These are phyloP conservation scores for Quercus aquifolioides DNA, from an alignment of 306 rosid species.

Conservation along the genomic window DNA sequence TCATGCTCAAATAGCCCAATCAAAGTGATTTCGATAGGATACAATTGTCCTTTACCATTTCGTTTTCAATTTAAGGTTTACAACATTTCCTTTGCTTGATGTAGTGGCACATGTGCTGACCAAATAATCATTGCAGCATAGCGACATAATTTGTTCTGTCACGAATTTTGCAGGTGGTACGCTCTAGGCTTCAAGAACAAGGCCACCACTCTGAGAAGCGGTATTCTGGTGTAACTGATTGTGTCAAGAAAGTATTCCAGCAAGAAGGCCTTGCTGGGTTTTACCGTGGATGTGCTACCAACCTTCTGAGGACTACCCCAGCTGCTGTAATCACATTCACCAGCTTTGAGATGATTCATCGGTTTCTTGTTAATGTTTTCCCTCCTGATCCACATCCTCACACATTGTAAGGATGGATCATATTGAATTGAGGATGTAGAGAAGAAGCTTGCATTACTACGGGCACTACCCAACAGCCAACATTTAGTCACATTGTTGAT, in stretches of 20 bases:
- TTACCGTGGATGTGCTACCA: slow-evolving; percentile 82
- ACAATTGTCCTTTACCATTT: neutral
- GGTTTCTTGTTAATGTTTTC: slow-evolving; percentile 62
- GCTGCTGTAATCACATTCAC: slow-evolving; percentile 89
- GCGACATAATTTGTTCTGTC: neutral
- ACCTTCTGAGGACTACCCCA: slow-evolving; percentile 86
- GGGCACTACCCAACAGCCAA: neutral
- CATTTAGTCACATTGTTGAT: slow-evolving; percentile 3
- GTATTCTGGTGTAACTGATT: slow-evolving; percentile 67
- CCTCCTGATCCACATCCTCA: slow-evolving; percentile 66
- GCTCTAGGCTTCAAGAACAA: slow-evolving; percentile 89
- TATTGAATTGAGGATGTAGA: neutral
- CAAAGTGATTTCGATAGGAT: neutral
- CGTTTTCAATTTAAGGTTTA: neutral
- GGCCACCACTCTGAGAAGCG: slow-evolving; percentile 89
- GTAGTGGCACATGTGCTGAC: neutral
- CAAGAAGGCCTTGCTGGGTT: slow-evolving; percentile 79
- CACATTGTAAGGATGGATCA: slow-evolving; percentile 48
- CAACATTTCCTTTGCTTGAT: neutral
- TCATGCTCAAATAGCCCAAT: slow-evolving; percentile 1
- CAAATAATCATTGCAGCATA: neutral
- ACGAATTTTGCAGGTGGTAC: slow-evolving; percentile 59
- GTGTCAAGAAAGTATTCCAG: slow-evolving; percentile 62
- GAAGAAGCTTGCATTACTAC: neutral
- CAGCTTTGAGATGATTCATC: slow-evolving; percentile 92